Evolutionary conservation across 257 asterid genomes (phyloP).

Genomic region (Verbascum thapsus): DNA sequence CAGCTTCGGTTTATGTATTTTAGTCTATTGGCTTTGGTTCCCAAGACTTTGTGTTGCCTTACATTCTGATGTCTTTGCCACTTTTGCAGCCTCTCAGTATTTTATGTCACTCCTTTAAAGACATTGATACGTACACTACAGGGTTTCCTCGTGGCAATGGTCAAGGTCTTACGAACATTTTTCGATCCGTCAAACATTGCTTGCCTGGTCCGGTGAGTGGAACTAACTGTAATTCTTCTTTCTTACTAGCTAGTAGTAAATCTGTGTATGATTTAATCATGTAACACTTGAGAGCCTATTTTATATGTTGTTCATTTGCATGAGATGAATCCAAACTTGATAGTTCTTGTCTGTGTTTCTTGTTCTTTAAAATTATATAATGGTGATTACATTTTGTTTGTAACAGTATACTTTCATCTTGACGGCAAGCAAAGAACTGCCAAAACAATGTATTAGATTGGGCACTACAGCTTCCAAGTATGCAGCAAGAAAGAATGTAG

Average conservation of each 20-base stretch:
- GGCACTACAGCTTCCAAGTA: conserved; percentile 79
- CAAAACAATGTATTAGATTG: conserved; percentile 71
- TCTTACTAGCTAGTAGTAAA: conserved; percentile 1
- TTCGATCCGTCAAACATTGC: conserved; percentile 83
- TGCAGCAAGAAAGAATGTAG: conserved; percentile 73
- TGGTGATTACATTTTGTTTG: conserved; percentile 23
- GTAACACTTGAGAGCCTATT: neutral
- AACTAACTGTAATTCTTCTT: neutral
- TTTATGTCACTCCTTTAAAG: conserved; percentile 77
- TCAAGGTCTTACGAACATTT: conserved; percentile 64
- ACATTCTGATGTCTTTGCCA: conserved; percentile 22
- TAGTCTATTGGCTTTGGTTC: conserved; percentile 12
- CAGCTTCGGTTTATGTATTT: conserved; percentile 17
- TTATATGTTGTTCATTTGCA: neutral
- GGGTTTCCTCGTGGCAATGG: conserved; percentile 86
- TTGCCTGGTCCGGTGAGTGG: conserved; percentile 88
- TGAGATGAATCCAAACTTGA: conserved; percentile 23
- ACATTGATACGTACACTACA: conserved; percentile 85
- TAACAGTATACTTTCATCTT: conserved; percentile 88
- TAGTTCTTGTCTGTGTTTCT: conserved; percentile 9
- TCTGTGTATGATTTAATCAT: neutral
- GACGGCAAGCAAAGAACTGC: conserved; percentile 85
- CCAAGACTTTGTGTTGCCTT: neutral
- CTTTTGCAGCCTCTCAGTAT: conserved; percentile 84
- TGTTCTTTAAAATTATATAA: conserved; percentile 9